Percentiles rank a stretch among this genome's conserved stretches.
Evolutionary conservation across 164 flowering plant species (phyloP).

Genomic region (Dillenia suffruticosa): DNA sequence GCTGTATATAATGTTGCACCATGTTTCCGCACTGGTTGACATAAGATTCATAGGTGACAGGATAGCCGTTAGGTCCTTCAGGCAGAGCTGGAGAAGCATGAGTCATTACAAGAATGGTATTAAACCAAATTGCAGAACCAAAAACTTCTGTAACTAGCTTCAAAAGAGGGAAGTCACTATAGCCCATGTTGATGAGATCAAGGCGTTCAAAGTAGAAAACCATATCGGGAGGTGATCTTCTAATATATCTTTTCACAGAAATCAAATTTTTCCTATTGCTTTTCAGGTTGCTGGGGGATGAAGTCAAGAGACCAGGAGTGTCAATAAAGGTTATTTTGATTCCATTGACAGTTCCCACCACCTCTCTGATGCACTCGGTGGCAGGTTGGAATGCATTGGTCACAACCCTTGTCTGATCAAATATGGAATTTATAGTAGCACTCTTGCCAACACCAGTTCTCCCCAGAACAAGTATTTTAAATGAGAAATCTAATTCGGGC

Average conservation of each 20-base stretch:
- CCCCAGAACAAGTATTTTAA: constrained; percentile 78
- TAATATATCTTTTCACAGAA: constrained; percentile 57
- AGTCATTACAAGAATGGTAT: constrained; percentile 86
- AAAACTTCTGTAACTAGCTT: constrained; percentile 82
- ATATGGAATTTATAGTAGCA: constrained; percentile 90
- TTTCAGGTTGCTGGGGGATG: constrained; percentile 33
- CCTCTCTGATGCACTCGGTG: constrained; percentile 61
- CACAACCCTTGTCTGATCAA: constrained; percentile 50
- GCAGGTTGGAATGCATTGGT: constrained; percentile 88
- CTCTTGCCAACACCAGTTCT: constrained; percentile 98
- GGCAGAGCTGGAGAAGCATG: constrained; percentile 74
- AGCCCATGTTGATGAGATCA: constrained; percentile 57
- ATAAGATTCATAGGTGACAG: constrained; percentile 67
- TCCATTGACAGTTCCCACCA: constrained; percentile 62
- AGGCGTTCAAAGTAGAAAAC: constrained; percentile 90
- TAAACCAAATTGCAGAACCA: constrained; percentile 89
- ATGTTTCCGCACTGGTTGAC: constrained; percentile 54
- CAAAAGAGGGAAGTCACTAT: constrained; percentile 71
- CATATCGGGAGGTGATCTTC: constrained; percentile 73
- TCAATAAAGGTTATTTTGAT: constrained; percentile 69
- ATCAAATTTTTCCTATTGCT: constrained; percentile 69
- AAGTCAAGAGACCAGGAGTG: constrained; percentile 89
- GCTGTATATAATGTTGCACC: constrained; percentile 68
- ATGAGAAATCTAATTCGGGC: constrained; percentile 61
- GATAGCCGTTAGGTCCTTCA: constrained; percentile 77